These are phyloP conservation scores for Pseudotsuga menziesii DNA, from an alignment of 75 land plant genomes.

Conservation along the genomic window DNA sequence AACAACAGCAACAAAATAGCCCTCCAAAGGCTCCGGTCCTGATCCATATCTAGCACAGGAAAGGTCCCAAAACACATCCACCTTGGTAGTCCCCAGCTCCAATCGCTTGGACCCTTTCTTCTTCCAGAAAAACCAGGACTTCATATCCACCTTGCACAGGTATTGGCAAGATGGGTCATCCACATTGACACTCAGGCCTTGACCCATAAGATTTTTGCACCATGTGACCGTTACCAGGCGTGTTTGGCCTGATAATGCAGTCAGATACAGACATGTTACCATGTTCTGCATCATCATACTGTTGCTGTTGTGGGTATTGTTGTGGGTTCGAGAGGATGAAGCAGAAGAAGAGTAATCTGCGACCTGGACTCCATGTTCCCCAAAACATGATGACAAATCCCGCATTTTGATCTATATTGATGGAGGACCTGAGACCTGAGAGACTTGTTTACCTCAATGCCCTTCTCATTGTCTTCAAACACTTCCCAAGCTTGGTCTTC, in stretches of 20 bases:
- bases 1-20: constrained; percentile 67
- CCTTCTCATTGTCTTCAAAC: too few relatives aligned
- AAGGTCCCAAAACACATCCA: constrained; percentile 89
- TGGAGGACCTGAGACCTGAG: too few relatives aligned
- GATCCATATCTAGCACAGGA: constrained; percentile 74
- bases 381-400: constrained; percentile 91
- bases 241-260: constrained; percentile 39
- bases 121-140: constrained; percentile 89
- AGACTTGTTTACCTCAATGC: too few relatives aligned
- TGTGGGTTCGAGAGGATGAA: too few relatives aligned
- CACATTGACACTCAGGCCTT: constrained; percentile 71
- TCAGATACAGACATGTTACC: constrained; percentile 72
- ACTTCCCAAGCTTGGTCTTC: too few relatives aligned
- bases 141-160: constrained; percentile 83
- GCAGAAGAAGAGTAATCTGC: constrained; percentile 47
- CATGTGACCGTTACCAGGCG: constrained; percentile 70
- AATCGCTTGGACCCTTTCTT: constrained; percentile 77
- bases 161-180: constrained; percentile 54
- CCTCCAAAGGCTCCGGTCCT: constrained; percentile 83
- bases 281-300: constrained; percentile 53
- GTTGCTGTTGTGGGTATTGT: neutral
- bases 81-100: constrained; percentile 45
- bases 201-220: constrained; percentile 89
- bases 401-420: constrained; percentile 29
- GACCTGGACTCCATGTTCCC: constrained; percentile 90